These are phyloP conservation scores for Sarocladiaceae sp. DNA, from an alignment of 2,329 filamentous ascomycete genomes.

Conservation along the genomic window DNA sequence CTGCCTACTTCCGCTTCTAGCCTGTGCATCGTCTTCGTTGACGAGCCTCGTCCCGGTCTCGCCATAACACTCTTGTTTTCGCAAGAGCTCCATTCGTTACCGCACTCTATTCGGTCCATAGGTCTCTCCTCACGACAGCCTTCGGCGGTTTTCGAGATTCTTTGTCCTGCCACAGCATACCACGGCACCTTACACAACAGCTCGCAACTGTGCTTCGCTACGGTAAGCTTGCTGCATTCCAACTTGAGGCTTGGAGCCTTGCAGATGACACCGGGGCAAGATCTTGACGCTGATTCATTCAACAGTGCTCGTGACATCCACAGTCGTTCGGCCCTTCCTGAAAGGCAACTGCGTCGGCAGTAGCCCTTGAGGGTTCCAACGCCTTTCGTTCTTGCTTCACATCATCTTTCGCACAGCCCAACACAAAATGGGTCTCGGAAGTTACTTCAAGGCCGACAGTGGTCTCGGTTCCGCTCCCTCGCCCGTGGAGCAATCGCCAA, in stretches of 20 bases:
- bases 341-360: too few species aligned
- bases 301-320: background rate
- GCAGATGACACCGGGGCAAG: background rate
- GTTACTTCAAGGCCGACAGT: slow-evolving; percentile 52
- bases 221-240: background rate
- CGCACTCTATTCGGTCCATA: background rate
- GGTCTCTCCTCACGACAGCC: background rate
- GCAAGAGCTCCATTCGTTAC: background rate
- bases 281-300: background rate
- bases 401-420: background rate
- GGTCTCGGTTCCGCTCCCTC: background rate
- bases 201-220: background rate
- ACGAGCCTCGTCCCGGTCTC: background rate
- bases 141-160: background rate
- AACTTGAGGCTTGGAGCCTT: background rate
- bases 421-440: slow-evolving; percentile 48
- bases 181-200: background rate
- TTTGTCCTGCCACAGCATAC: background rate
- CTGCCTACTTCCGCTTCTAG: background rate
- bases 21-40: background rate
- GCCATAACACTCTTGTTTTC: too few species aligned
- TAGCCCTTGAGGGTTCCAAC: too few species aligned
- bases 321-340: background rate
- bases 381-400: background rate
- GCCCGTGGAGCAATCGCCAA: slow-evolving; percentile 1